A percentile compares a stretch with the other conserved stretches of the same genome.
Conservation (phyloP, 2,329 filamentous ascomycete genomes). For the Diaporthe longicolla region DNA sequence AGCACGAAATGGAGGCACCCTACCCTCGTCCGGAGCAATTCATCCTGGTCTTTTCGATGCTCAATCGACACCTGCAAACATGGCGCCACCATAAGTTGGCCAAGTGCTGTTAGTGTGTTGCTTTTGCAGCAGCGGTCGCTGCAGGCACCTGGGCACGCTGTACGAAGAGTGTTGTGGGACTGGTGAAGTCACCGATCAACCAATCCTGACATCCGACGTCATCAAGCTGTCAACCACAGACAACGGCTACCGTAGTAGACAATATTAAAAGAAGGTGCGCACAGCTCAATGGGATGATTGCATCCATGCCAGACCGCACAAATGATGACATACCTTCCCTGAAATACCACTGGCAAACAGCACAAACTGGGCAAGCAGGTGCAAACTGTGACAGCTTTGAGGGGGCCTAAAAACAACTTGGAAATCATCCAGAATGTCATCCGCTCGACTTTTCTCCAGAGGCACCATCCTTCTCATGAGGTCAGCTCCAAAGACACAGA, state of each 20-base stretch:
- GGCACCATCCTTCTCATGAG: constrained; percentile 1
- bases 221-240: constrained; percentile 1
- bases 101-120: not conserved
- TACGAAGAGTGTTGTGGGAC: not conserved
- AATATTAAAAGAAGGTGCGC: not conserved
- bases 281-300: not conserved
- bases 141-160: not conserved
- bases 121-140: constrained; percentile 15
- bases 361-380: not conserved
- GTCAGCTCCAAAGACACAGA: not conserved
- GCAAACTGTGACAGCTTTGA: not conserved
- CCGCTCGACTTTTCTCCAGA: not conserved
- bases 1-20: no score
- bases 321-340: not conserved
- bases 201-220: constrained; percentile 20
- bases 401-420: not conserved
- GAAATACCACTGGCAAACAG: not conserved
- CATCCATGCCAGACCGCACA: not conserved
- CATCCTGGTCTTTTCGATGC: not conserved
- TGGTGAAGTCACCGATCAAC: constrained; percentile 35
- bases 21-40: not conserved
- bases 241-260: not conserved
- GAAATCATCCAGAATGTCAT: constrained; percentile 7
- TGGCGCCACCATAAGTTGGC: not conserved
- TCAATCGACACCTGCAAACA: not conserved